These are phyloP conservation scores for Verticillium zaregamsianum DNA, from an alignment of 2,329 filamentous ascomycete genomes.

Conservation along the genomic window DNA sequence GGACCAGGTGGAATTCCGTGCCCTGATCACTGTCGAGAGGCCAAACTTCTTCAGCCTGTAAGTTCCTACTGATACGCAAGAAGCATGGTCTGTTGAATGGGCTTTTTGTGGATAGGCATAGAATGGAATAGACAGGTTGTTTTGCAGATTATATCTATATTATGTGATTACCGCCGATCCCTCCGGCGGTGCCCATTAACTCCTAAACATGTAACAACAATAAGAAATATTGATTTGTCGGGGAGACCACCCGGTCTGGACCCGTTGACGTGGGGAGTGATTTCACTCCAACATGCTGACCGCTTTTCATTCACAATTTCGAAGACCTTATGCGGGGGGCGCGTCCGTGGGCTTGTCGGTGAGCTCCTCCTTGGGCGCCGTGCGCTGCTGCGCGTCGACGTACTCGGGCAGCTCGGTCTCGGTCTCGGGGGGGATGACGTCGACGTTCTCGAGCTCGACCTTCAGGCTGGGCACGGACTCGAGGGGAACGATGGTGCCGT, in stretches of 20 bases:
- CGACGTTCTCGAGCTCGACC: constrained; percentile 29
- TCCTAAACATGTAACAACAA: not conserved
- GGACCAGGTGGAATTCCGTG: no score
- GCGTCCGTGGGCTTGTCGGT: not conserved
- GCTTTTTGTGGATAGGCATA: not conserved
- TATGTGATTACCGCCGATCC: not conserved
- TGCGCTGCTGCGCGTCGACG: constrained; percentile 2
- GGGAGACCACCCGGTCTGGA: not conserved
- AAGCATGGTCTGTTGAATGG: not conserved
- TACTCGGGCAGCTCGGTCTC: constrained; percentile 23
- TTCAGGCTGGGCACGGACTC: constrained; percentile 27
- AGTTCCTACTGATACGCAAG: no score
- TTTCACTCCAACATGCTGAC: not conserved
- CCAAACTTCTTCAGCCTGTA: no score
- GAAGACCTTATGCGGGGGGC: not conserved
- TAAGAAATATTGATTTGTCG: not conserved
- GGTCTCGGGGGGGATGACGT: constrained; percentile 19
- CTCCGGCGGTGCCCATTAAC: not conserved
- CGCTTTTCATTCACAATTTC: not conserved
- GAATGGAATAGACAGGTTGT: not conserved
- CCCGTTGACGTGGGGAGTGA: not conserved
- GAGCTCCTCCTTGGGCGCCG: not conserved
- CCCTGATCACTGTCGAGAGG: no score
- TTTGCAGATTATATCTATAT: not conserved
- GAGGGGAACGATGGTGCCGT: constrained; percentile 24